Evolutionary conservation across 352 stramenopile species (phyloP).

Genomic region (Phytophthora foliorum): DNA sequence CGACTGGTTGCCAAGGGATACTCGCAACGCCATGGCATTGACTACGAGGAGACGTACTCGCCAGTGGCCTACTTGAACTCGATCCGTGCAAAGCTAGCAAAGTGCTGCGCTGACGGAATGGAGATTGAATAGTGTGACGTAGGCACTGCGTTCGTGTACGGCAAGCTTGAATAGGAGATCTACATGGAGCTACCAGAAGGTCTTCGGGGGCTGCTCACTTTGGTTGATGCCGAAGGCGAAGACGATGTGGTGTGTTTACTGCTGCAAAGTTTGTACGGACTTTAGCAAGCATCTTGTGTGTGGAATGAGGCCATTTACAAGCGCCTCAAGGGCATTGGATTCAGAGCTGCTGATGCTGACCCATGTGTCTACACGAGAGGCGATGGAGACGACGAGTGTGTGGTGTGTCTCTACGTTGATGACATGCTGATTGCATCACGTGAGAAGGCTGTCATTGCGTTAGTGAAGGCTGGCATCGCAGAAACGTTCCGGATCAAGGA

Average conservation of each 20-base stretch:
- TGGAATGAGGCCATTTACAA: background rate
- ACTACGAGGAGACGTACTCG: conserved; percentile 13
- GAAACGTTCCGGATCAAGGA: conserved; percentile 17
- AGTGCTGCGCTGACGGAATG: background rate
- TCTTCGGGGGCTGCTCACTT: background rate
- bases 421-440: conserved; percentile 15
- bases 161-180: conserved; percentile 4
- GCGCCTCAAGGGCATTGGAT: background rate
- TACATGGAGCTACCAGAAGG: background rate
- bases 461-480: conserved; percentile 10
- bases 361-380: background rate
- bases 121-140: conserved; percentile 11
- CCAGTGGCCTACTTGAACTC: background rate
- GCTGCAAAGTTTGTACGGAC: background rate
- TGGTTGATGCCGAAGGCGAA: background rate
- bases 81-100: background rate
- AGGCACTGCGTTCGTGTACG: conserved; percentile 8
- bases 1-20: background rate
- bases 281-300: no score
- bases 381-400: background rate
- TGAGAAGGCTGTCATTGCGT: conserved; percentile 4
- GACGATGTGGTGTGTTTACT: conserved; percentile 4
- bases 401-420: background rate
- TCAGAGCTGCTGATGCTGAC: background rate
- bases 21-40: conserved; percentile 4